Evolutionary conservation across 495 filamentous ascomycete species (phyloP).

Genomic region (Darksidea phi): DNA sequence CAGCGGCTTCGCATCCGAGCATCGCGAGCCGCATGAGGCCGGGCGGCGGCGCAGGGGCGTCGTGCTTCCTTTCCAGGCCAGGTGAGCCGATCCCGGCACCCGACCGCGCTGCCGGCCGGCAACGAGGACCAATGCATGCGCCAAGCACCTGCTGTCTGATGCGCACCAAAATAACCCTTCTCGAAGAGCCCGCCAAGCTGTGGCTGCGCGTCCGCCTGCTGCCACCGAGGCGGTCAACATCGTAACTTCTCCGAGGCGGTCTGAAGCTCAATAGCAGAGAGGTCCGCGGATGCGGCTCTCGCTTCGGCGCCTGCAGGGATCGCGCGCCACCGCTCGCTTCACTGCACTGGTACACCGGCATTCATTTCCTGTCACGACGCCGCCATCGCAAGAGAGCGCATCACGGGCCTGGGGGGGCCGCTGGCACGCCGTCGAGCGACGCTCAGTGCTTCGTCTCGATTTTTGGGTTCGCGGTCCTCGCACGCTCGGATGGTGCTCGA

Average conservation of each 20-base stretch:
- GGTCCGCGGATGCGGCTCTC: too few species aligned
- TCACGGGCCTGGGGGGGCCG: conserved; percentile 18
- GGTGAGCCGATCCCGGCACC: conserved; percentile 8
- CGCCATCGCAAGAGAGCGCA: conserved; percentile 6
- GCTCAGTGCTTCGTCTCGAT: conserved; percentile 4
- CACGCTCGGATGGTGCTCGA: background rate
- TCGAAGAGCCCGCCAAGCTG: conserved; percentile 15
- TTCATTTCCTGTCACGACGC: too few species aligned
- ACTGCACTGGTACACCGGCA: too few species aligned
- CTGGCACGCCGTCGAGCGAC: conserved; percentile 9
- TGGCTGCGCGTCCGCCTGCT: conserved; percentile 5
- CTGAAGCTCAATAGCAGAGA: too few species aligned
- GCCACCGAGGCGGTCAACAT: too few species aligned
- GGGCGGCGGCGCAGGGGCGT: background rate
- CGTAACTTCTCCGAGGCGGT: background rate
- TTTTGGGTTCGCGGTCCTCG: background rate
- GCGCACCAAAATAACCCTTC: conserved; percentile 1
- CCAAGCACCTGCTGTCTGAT: background rate
- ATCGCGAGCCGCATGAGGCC: background rate
- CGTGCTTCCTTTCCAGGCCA: background rate
- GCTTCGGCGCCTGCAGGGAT: too few species aligned
- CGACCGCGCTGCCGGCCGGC: background rate
- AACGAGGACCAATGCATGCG: background rate
- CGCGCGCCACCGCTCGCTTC: too few species aligned
- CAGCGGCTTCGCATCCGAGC: conserved; percentile 7